phyloP scores from a whole-genome alignment of 352 stramenopile genomes.

The Phytophthora hibernalis region DNA sequence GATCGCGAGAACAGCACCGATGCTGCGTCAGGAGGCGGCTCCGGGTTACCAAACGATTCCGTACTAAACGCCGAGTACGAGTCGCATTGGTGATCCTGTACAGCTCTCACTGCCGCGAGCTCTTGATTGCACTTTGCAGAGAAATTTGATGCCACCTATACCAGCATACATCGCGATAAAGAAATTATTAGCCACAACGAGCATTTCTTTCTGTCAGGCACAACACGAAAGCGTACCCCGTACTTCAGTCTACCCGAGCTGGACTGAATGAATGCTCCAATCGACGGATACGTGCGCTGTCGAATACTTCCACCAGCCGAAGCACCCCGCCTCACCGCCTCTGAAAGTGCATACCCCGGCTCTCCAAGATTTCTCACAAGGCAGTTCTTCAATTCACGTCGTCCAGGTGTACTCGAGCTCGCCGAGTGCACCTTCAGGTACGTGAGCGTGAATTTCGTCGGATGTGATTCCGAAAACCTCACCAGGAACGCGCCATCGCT shows the following conservation, averaged over 20 bases:
- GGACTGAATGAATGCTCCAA: slow-evolving; percentile 69
- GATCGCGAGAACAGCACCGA: slow-evolving; percentile 62
- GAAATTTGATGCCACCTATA: slow-evolving; percentile 60
- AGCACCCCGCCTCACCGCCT: slow-evolving; percentile 39
- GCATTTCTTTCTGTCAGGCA: not conserved
- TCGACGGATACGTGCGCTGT: slow-evolving; percentile 62
- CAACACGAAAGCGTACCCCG: slow-evolving; percentile 44
- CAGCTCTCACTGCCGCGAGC: slow-evolving; percentile 44
- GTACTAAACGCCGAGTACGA: slow-evolving; percentile 77
- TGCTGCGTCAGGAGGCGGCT: slow-evolving; percentile 18
- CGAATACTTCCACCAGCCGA: slow-evolving; percentile 18
- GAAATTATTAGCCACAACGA: slow-evolving; percentile 2
- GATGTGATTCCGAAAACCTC: slow-evolving; percentile 82
- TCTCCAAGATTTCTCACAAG: slow-evolving; percentile 68
- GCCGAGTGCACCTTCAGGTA: slow-evolving; percentile 75
- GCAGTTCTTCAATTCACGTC: slow-evolving; percentile 75
- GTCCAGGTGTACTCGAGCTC: slow-evolving; percentile 37
- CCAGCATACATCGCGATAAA: not conserved
- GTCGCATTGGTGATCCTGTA: slow-evolving; percentile 59
- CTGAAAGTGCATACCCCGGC: slow-evolving; percentile 57
- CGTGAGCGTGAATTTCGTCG: slow-evolving; percentile 77
- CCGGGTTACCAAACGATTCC: slow-evolving; percentile 50
- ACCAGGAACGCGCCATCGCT: slow-evolving; percentile 79
- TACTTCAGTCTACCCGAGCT: slow-evolving; percentile 65
- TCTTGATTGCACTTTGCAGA: slow-evolving; percentile 66